Evolutionary conservation across 345 rosid species (phyloP), one percentile per base, ranked within the genome.

Genomic region (Eucalyptus brandiana): DNA sequence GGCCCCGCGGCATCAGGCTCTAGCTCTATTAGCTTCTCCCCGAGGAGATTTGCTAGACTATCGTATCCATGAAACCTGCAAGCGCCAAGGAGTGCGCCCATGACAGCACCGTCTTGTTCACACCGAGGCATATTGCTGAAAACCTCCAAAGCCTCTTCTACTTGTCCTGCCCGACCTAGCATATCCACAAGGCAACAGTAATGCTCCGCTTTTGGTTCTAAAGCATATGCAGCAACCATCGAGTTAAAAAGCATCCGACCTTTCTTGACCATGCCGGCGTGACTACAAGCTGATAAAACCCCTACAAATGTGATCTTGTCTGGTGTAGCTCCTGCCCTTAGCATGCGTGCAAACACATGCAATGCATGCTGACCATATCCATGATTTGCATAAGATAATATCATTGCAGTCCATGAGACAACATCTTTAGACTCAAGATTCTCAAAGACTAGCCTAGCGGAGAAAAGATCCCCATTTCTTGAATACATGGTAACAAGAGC

Each of bases 181-280:
- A 91, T 91, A 92, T 91, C 94, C 69, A 91, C 94, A 45, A 91
- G 92, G 89, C 95, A 93, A 49, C 92, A 91, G 69, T 92, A 92
- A 42, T 93, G 94, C 88, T 92, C 93, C 50, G 95, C 91, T 89
- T 86, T 88, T 51, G 94, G 93, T 40, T 83, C 88, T 83, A 93
- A 62, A 69, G 87, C 91, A 89, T 91, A 92, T 24, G 87, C 90
- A 86, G 40, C 42, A 30, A 88, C 88, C 94, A 93, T 92, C 8
- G 89, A 89, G 87, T 91, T 24, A 87, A 94, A 94, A 37, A 80
- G 45, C 88, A 58, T 88, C 89, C 89, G 62, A 45, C 93, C 92
- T 90, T 92, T 93, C 85, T 87, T 67, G 26, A 92, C 90, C 88
- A 93, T 87, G 85, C 95, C 94, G 0, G 91, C 92, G 17, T 92